Evolutionary conservation across 2,329 filamentous ascomycete genomes (phyloP), one percentile per base, ranked within the genome.

Genomic region (Coniochaeta sp.): DNA sequence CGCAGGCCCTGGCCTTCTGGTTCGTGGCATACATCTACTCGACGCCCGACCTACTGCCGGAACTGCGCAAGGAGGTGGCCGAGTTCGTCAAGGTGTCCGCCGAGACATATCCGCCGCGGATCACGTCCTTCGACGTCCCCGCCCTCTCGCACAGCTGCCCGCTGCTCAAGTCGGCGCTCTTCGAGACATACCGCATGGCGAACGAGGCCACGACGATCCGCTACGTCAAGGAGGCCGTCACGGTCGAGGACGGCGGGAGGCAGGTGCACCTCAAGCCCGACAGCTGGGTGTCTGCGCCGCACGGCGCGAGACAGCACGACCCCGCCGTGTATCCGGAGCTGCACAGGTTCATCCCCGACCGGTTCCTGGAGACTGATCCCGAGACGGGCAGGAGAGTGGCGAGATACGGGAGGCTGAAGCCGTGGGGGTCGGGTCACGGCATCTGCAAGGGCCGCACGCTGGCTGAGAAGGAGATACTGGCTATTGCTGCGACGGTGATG

Each of bases 271-370:
- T 65, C 4, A 31, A 59, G 34, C 54, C 60, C 3, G 61, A 61
- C 31, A 64, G 52, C 12, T 65, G 59, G 24, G 33, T 65, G 6
- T 64, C 63, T 0, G 62, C 57, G 0, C 60, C 64, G 8, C 61
- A 60, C 47, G 31, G 36, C 8, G 47, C 60, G 1, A 64, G 67
- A 47, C 67, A 71, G 50, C 62, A 64, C 52, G 65, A 71, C 57
- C 62, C 66, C 2, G 54, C 60, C 0, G 62, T 65, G 24, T 71
- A 68, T 54, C 57, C 64, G 1, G 59, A 67, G 3, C 70, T 70
- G 1, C 62, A 69, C 9, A 61, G 44, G 24, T 73, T 71, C 59
- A 55, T 64, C 6, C 70, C 70, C 8, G 65, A 67, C 12, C 66
- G 70, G 8, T 72, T 70, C 62, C 47, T 69, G 24, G 62, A 65